Evolutionary conservation across 1,284 basidiomycete genomes (phyloP).

Genomic region (Chalciporus sp.): DNA sequence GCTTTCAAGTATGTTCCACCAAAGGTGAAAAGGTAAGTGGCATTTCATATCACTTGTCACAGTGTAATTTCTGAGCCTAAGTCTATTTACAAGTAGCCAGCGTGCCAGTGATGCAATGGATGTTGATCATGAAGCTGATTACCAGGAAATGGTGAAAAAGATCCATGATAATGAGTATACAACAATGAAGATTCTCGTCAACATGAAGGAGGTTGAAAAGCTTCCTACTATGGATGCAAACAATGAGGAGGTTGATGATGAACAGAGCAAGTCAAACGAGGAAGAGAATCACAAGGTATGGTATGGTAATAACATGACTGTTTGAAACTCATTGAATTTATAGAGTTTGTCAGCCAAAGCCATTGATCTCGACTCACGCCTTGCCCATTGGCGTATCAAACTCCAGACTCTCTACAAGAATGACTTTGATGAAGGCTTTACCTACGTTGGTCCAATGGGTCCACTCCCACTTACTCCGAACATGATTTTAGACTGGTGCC

Average conservation of each 20-base stretch:
- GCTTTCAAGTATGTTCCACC: not conserved
- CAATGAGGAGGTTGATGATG: conserved; percentile 6
- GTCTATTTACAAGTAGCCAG: not conserved
- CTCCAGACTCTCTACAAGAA: conserved; percentile 5
- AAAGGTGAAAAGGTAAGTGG: not conserved
- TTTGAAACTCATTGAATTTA: not conserved
- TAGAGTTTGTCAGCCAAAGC: not conserved
- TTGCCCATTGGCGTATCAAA: not conserved
- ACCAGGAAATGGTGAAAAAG: conserved; percentile 16
- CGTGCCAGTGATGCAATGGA: conserved; percentile 9
- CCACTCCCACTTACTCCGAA: not conserved
- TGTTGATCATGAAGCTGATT: conserved; percentile 15
- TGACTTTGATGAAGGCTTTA: not conserved
- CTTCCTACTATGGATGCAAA: conserved; percentile 2
- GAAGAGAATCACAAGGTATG: not conserved
- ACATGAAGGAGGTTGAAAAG: conserved; percentile 24
- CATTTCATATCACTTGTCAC: not conserved
- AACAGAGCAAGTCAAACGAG: not conserved
- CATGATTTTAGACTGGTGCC: conserved; percentile 10
- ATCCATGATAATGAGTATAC: not conserved
- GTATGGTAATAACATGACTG: not conserved
- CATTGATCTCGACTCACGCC: not conserved
- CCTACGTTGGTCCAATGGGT: not conserved
- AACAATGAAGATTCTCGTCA: conserved; percentile 10
- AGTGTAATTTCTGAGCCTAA: no score